These are phyloP conservation scores for Beauveria australis DNA, from an alignment of 2,329 filamentous ascomycete species.

Conservation along the genomic window DNA sequence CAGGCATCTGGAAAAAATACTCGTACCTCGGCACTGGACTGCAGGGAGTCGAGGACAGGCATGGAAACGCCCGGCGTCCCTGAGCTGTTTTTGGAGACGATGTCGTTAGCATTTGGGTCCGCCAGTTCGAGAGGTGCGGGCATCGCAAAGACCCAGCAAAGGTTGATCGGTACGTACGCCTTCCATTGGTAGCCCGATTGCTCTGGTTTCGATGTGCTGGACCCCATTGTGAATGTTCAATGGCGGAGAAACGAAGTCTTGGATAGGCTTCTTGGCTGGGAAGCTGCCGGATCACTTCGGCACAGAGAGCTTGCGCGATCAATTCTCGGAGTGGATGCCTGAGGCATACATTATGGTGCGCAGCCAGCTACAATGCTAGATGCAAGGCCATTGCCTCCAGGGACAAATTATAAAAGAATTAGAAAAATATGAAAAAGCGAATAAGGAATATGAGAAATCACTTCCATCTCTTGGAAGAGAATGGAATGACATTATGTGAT, in stretches of 20 bases:
- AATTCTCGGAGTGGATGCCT: slow-evolving; percentile 21
- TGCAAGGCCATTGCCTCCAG: too few species aligned
- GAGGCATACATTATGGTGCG: slow-evolving; percentile 16
- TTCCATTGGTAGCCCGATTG: slow-evolving; percentile 40
- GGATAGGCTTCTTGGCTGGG: slow-evolving; percentile 20
- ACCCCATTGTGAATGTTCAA: slow-evolving; percentile 41
- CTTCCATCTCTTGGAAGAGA: too few species aligned
- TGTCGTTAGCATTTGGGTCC: slow-evolving; percentile 3
- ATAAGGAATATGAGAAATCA: too few species aligned
- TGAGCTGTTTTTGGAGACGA: slow-evolving; percentile 23
- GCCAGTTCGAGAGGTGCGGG: neutral
- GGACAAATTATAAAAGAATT: too few species aligned
- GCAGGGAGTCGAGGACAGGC: slow-evolving; percentile 72
- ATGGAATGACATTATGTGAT: too few species aligned
- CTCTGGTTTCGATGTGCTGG: slow-evolving; percentile 46
- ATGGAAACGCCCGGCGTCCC: slow-evolving; percentile 59
- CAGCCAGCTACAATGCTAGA: too few species aligned
- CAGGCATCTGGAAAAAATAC: too few species aligned
- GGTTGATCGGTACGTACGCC: slow-evolving; percentile 34
- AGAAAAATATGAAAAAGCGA: too few species aligned
- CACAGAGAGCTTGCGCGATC: slow-evolving; percentile 20
- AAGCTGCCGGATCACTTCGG: slow-evolving; percentile 29
- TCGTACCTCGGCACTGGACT: slow-evolving; percentile 75
- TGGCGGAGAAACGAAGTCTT: slow-evolving; percentile 14
- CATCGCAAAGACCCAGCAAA: neutral